Percentiles rank a stretch among this genome's conserved stretches.
These are phyloP conservation scores for Eustoma russellianum DNA, from an alignment of 257 asterid species.

Conservation along the genomic window DNA sequence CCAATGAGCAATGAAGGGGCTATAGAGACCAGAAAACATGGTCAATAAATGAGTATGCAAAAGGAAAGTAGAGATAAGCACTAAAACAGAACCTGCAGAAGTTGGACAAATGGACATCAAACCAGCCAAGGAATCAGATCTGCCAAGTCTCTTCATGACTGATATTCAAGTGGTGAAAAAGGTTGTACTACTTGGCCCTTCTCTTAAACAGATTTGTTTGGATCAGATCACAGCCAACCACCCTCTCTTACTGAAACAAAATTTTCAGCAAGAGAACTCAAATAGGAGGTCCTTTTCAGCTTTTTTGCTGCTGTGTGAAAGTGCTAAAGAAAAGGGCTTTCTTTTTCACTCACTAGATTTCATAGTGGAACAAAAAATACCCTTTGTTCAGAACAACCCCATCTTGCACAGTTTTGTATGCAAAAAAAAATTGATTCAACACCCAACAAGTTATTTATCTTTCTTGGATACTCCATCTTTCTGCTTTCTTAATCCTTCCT, in stretches of 20 bases:
- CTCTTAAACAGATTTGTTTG: conserved; percentile 3
- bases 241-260: background rate
- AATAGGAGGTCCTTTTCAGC: no score
- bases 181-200: no score
- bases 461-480: conserved; percentile 42
- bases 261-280: background rate
- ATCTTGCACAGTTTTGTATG: conserved; percentile 56
- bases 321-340: background rate
- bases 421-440: conserved; percentile 19
- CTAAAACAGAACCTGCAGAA: conserved; percentile 53
- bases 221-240: background rate
- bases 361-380: conserved; percentile 25
- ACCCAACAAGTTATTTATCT: conserved; percentile 30
- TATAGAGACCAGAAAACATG: conserved; percentile 38
- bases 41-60: conserved; percentile 3
- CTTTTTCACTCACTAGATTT: conserved; percentile 13
- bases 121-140: conserved; percentile 78
- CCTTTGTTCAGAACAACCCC: conserved; percentile 44
- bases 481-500: conserved; percentile 29
- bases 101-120: conserved; percentile 86
- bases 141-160: conserved; percentile 66
- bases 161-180: background rate
- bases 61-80: background rate
- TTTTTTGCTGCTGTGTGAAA: background rate
- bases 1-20: no score